Evolutionary conservation across 768 basidiomycete species (phyloP).

Genomic region (Mycena epipterygia): DNA sequence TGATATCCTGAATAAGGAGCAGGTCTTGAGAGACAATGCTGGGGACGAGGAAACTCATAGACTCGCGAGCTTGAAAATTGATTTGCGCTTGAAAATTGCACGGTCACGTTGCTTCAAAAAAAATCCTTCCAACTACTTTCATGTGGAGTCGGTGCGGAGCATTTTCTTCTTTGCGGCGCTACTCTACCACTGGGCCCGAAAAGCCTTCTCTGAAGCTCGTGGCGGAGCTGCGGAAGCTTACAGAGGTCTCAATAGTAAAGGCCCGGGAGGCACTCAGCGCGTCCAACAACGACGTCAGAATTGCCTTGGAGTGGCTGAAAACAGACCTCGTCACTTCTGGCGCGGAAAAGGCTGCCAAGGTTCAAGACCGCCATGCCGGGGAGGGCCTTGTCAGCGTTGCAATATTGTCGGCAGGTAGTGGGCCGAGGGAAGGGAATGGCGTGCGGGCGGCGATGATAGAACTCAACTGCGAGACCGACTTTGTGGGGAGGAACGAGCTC

Average conservation of each 20-base stretch:
- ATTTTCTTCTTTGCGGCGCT: constrained; percentile 52
- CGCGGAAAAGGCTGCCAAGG: constrained; percentile 85
- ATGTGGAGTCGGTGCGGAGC: constrained; percentile 17
- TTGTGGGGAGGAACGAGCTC: constrained; percentile 88
- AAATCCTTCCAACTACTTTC: neutral
- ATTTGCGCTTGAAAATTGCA: too few relatives aligned
- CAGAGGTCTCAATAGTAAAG: constrained; percentile 86
- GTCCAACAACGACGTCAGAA: constrained; percentile 78
- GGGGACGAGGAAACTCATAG: constrained; percentile 71
- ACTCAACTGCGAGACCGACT: constrained; percentile 97
- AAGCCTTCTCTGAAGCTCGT: constrained; percentile 84
- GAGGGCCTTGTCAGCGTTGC: constrained; percentile 88
- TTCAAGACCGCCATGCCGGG: constrained; percentile 78
- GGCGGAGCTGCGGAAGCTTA: constrained; percentile 86
- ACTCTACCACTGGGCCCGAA: constrained; percentile 62
- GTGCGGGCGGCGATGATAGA: constrained; percentile 91
- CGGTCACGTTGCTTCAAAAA: constrained; percentile 31
- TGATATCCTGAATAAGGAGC: constrained; percentile 76
- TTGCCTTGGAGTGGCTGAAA: constrained; percentile 86
- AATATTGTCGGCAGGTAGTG: constrained; percentile 75
- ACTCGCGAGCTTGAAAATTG: too few relatives aligned
- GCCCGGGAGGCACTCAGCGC: constrained; percentile 89
- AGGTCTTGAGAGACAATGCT: constrained; percentile 79
- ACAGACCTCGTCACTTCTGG: constrained; percentile 80
- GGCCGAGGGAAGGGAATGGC: constrained; percentile 52